phyloP scores from a whole-genome alignment of 2,329 filamentous ascomycete species.

The Hypoxylon sp. region DNA sequence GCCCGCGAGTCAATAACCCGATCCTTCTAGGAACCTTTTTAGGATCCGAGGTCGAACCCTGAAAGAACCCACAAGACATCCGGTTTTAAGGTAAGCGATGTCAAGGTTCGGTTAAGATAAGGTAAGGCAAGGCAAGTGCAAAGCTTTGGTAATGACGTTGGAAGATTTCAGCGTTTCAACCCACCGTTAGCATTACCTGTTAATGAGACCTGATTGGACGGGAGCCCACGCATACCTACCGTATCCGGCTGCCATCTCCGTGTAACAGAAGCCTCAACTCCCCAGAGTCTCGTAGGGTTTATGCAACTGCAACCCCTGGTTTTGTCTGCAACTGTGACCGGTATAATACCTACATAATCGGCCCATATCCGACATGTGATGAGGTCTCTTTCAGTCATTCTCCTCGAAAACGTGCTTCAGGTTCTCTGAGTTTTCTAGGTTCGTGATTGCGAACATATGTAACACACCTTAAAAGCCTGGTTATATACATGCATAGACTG shows the following conservation, averaged over 20 bases:
- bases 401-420: slow-evolving; percentile 2
- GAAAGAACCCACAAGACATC: slow-evolving; percentile 10
- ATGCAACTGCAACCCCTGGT: slow-evolving; percentile 31
- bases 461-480: slow-evolving; percentile 22
- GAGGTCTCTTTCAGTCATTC: slow-evolving; percentile 19
- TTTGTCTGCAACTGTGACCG: slow-evolving; percentile 9
- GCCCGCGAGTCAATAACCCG: slow-evolving; percentile 18
- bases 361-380: slow-evolving; percentile 21
- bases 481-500: slow-evolving; percentile 4
- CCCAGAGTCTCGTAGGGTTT: slow-evolving; percentile 30
- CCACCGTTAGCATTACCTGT: slow-evolving; percentile 6
- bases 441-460: slow-evolving; percentile 20
- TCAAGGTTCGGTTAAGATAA: slow-evolving; percentile 20
- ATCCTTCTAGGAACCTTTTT: slow-evolving; percentile 21
- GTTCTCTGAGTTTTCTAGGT: background rate
- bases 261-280: slow-evolving; percentile 33
- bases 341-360: slow-evolving; percentile 22
- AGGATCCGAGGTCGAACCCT: slow-evolving; percentile 16
- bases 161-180: slow-evolving; percentile 36
- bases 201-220: slow-evolving; percentile 31
- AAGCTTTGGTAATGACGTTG: slow-evolving; percentile 10
- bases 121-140: slow-evolving; percentile 5
- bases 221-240: slow-evolving; percentile 18
- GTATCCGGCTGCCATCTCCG: slow-evolving; percentile 25
- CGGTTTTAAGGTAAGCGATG: slow-evolving; percentile 14